phyloP scores from a whole-genome alignment of 2,329 filamentous ascomycete species.

The Talaromyces sp. region DNA sequence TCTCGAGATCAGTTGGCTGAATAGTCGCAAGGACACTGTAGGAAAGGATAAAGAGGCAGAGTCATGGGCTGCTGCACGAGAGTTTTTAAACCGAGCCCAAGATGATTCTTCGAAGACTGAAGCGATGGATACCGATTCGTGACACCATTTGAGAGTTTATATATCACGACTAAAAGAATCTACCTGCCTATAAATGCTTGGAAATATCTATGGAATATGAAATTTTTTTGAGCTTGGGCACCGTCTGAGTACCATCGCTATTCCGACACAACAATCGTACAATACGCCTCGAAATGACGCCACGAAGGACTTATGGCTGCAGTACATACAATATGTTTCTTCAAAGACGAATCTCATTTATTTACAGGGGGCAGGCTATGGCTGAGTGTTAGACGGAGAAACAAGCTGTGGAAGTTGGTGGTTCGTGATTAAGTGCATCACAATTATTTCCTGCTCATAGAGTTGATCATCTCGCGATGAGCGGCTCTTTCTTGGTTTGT shows the following conservation, averaged over 20 bases:
- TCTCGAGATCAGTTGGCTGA: slow-evolving; percentile 85
- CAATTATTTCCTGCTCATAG: slow-evolving; percentile 38
- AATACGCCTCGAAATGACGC: neutral
- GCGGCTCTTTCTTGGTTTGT: slow-evolving; percentile 77
- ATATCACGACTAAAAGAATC: neutral
- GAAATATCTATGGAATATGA: neutral
- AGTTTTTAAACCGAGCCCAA: slow-evolving; percentile 47
- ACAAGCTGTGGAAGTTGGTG: neutral
- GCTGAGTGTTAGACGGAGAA: neutral
- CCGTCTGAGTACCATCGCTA: neutral
- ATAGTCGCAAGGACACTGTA: slow-evolving; percentile 77
- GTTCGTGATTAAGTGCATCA: neutral
- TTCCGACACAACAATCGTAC: neutral
- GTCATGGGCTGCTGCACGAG: slow-evolving; percentile 63
- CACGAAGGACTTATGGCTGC: neutral
- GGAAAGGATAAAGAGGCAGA: slow-evolving; percentile 81
- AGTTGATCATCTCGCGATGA: slow-evolving; percentile 81
- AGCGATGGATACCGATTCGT: slow-evolving; percentile 34
- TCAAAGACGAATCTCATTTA: neutral
- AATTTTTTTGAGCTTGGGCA: neutral
- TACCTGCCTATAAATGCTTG: neutral
- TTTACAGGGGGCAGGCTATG: neutral
- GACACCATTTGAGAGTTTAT: neutral
- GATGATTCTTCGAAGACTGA: slow-evolving; percentile 18
- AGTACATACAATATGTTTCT: neutral